A percentile compares a stretch with the other conserved stretches of the same genome.
These are phyloP conservation scores for Thielaviopsis cerberus DNA, from an alignment of 2,329 filamentous ascomycete species.

Conservation along the genomic window DNA sequence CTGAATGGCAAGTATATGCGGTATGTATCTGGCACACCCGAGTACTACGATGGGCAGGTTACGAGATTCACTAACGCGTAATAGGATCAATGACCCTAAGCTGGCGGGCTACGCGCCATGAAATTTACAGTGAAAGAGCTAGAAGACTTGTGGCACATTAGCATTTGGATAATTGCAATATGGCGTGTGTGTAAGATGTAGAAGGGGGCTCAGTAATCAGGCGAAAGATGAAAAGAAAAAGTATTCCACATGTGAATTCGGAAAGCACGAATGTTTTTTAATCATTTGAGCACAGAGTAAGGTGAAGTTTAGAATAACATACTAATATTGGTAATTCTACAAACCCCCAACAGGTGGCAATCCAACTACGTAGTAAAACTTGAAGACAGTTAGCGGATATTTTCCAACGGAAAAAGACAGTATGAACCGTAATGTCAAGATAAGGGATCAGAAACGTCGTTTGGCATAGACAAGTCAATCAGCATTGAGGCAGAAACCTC, in stretches of 20 bases:
- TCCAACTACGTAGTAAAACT: neutral
- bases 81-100: conserved; percentile 18
- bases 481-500: conserved; percentile 30
- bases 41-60: neutral
- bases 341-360: neutral
- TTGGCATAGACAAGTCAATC: conserved; percentile 37
- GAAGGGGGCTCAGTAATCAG: conserved; percentile 6
- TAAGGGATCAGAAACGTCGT: conserved; percentile 16
- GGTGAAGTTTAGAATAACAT: neutral
- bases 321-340: conserved; percentile 4
- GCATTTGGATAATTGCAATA: neutral
- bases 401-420: neutral
- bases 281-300: conserved; percentile 7
- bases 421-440: neutral
- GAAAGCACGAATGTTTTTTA: conserved; percentile 11
- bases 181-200: neutral
- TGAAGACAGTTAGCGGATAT: neutral
- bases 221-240: conserved; percentile 12
- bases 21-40: conserved; percentile 23
- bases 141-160: neutral
- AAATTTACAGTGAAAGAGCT: neutral
- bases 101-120: conserved; percentile 27
- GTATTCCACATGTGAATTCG: conserved; percentile 10
- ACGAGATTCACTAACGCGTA: neutral
- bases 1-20: conserved; percentile 61